Conservation (phyloP, 1,284 basidiomycete genomes). For the Rhodotorula sp. region DNA sequence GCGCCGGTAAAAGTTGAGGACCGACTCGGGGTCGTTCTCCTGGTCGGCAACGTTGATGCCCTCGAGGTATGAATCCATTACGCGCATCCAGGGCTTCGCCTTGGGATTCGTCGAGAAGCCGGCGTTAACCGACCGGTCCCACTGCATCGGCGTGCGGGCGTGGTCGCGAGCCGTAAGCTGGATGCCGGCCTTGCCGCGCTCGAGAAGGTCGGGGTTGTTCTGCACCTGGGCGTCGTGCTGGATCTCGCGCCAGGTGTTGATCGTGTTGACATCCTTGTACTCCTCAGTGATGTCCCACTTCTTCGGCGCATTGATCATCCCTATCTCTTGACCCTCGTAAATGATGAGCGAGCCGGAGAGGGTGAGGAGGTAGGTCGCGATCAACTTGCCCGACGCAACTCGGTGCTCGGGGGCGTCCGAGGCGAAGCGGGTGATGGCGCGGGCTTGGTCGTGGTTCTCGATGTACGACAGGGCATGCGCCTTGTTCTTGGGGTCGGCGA, state of each 20-base stretch:
- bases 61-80: constrained; percentile 64
- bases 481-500: constrained; percentile 46
- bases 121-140: constrained; percentile 56
- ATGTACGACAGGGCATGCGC: constrained; percentile 22
- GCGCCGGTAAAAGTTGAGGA: constrained; percentile 62
- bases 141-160: constrained; percentile 67
- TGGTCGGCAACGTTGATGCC: constrained; percentile 63
- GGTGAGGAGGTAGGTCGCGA: constrained; percentile 63
- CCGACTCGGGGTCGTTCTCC: constrained; percentile 52
- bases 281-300: constrained; percentile 65
- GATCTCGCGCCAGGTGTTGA: constrained; percentile 41
- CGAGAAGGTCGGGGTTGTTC: constrained; percentile 60
- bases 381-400: constrained; percentile 61
- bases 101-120: constrained; percentile 65
- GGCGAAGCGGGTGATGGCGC: constrained; percentile 62
- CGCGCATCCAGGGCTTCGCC: constrained; percentile 68
- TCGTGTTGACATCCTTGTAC: constrained; percentile 55
- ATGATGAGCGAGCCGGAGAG: constrained; percentile 68
- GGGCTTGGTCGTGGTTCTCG: constrained; percentile 65
- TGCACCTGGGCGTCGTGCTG: constrained; percentile 51
- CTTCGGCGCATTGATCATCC: constrained; percentile 65
- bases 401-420: constrained; percentile 62
- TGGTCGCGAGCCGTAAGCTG: constrained; percentile 69
- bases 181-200: constrained; percentile 58
- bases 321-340: constrained; percentile 72